Evolutionary conservation across 2,329 filamentous ascomycete species (phyloP), one percentile per base, ranked within the genome.

Genomic region (Calonectria pauciramosa): DNA sequence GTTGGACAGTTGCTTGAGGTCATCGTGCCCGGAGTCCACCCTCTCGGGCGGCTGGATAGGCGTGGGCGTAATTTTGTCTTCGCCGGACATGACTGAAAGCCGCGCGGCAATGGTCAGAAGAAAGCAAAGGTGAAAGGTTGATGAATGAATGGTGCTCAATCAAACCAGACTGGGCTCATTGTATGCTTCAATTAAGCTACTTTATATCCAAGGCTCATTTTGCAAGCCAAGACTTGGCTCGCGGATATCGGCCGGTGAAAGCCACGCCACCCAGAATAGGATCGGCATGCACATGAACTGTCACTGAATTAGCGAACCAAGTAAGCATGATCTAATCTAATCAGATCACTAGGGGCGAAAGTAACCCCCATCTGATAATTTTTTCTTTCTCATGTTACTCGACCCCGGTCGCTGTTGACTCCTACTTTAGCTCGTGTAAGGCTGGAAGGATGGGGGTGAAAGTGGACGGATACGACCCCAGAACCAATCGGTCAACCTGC

Each of bases 1-100:
- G 38, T 77, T 71, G 52, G 76, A 76, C 36, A 73, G 56, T 11
- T 74, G 77, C 52, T 78, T 76, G 59, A 76, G 54, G 20, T 73
- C 28, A 14, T 75, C 65, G 52, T 68, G 69, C 14, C 75, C 72
- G 0, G 75, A 76, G 66, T 76, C 52, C 14, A 75, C 72, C 66
- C 70, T 66, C 44, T 75, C 73, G 52, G 75, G 70, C 28, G 75
- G 70, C 28, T 67, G 34, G 6, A 30, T 30, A 11, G 70, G 60
- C 9, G 68, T 65, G 30, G 70, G 64, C 44, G 68, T 54, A 41
- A 76, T 76, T 38, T 70, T 76, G 73, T 75, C 75, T 73, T 75
- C 32, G 18, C 64, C 47, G 38, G 74, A 70, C 69, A 75, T 76
- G 41, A 36, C 23, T 44, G 36, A 56, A 54, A 41, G 34, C 52